A percentile compares a stretch with the other conserved stretches of the same genome.
phyloP scores from a whole-genome alignment of 2,329 filamentous ascomycete species.

The Sclerotinia spermophila region DNA sequence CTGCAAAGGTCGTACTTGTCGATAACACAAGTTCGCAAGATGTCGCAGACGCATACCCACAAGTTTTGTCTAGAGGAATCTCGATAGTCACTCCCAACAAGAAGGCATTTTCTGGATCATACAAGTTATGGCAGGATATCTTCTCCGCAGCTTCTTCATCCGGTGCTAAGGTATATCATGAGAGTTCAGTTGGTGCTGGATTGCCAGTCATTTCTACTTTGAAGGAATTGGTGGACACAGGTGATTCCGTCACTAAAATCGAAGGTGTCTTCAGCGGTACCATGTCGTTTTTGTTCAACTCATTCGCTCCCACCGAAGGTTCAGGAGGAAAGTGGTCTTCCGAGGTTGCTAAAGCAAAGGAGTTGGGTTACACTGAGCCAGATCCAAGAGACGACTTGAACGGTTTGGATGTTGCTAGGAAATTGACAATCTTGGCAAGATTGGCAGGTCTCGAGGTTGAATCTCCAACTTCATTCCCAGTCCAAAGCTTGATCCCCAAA shows the following conservation, averaged over 20 bases:
- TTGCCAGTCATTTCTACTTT: constrained; percentile 90
- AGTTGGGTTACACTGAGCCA: constrained; percentile 87
- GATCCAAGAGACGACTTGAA: constrained; percentile 85
- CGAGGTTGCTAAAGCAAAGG: constrained; percentile 88
- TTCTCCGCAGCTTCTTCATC: constrained; percentile 67
- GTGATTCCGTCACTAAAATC: constrained; percentile 85
- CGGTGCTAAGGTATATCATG: constrained; percentile 86
- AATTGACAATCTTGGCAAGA: constrained; percentile 90
- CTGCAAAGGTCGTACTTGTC: constrained; percentile 76
- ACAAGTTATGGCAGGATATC: constrained; percentile 82
- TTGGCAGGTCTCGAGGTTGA: constrained; percentile 77
- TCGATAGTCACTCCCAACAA: constrained; percentile 97
- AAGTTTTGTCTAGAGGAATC: constrained; percentile 75
- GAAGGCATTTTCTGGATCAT: constrained; percentile 86
- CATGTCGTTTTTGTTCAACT: constrained; percentile 98
- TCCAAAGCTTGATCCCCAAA: constrained; percentile 87
- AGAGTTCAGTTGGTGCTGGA: constrained; percentile 90
- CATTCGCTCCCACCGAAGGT: constrained; percentile 78
- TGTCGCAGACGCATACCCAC: constrained; percentile 78
- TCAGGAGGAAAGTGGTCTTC: constrained; percentile 81
- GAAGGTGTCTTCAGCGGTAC: constrained; percentile 98
- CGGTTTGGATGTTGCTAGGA: constrained; percentile 86
- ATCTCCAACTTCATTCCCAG: constrained; percentile 83
- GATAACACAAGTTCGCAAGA: constrained; percentile 94
- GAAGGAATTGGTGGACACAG: constrained; percentile 90